phyloP scores from a whole-genome alignment of 2,329 filamentous ascomycete species.

The Cercospora sojina region DNA sequence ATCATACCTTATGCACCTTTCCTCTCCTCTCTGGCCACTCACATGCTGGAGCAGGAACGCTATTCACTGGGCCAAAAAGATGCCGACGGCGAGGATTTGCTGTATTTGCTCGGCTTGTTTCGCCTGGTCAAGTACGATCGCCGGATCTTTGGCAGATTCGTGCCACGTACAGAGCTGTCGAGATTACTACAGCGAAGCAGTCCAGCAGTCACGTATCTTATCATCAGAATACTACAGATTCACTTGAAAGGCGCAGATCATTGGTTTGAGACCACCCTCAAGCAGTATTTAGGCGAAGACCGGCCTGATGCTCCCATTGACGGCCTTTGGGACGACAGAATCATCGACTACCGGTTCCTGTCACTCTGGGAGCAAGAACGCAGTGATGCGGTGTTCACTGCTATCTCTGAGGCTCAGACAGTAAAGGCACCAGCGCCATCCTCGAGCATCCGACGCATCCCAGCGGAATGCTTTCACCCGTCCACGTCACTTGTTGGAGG shows the following conservation, averaged over 20 bases:
- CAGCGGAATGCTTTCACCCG: conserved; percentile 26
- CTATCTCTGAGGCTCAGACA: background rate
- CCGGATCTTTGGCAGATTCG: conserved; percentile 62
- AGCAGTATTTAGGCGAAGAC: conserved; percentile 59
- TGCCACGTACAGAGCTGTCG: conserved; percentile 68
- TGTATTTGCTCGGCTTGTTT: conserved; percentile 66
- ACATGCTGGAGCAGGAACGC: conserved; percentile 25
- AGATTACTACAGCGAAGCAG: conserved; percentile 61
- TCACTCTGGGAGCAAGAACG: conserved; percentile 63
- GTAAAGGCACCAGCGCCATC: background rate
- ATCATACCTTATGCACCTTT: conserved; percentile 80
- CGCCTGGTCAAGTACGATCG: conserved; percentile 76
- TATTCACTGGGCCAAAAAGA: conserved; percentile 14
- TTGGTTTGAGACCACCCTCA: conserved; percentile 70
- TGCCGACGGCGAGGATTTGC: conserved; percentile 24
- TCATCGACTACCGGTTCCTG: conserved; percentile 76
- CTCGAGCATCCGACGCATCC: conserved; percentile 16
- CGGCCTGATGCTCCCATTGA: conserved; percentile 55
- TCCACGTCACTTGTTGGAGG: conserved; percentile 63
- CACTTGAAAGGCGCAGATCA: conserved; percentile 77
- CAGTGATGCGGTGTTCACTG: conserved; percentile 39
- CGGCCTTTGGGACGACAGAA: conserved; percentile 71
- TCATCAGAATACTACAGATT: conserved; percentile 76
- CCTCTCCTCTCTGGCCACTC: conserved; percentile 52
- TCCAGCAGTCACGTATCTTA: conserved; percentile 70